A percentile compares a stretch with the other conserved stretches of the same genome.
Conservation (phyloP, 1,284 basidiomycete species). For the Trichosporon coremiiforme region DNA sequence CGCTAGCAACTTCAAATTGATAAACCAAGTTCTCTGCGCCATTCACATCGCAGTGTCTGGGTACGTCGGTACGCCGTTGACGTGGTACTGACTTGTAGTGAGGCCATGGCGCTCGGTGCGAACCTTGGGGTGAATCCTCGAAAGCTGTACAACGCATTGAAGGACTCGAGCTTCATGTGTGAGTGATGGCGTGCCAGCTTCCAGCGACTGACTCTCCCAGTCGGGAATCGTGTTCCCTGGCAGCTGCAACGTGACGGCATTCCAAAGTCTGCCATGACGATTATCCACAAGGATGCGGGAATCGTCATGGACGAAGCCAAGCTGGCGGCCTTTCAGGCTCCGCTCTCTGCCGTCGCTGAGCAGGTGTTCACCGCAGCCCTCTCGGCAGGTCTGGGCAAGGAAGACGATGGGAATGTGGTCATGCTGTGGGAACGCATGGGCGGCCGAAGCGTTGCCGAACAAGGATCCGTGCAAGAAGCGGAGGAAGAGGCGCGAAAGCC, state of each 20-base stretch:
- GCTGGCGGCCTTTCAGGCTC: conserved; percentile 39
- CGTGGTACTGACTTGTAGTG: conserved; percentile 32
- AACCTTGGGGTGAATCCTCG: conserved; percentile 49
- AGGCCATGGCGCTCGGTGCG: conserved; percentile 51
- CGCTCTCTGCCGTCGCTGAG: conserved; percentile 44
- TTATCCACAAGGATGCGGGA: conserved; percentile 49
- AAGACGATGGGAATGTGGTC: conserved; percentile 45
- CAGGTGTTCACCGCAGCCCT: conserved; percentile 42
- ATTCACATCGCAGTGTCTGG: neutral
- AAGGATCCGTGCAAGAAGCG: conserved; percentile 27
- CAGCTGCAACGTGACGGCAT: conserved; percentile 43
- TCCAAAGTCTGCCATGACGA: conserved; percentile 49
- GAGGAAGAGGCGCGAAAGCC: neutral
- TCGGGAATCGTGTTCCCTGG: conserved; percentile 47
- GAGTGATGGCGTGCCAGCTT: conserved; percentile 20
- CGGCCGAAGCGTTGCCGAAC: conserved; percentile 35
- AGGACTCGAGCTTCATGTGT: conserved; percentile 56
- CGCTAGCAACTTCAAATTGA: neutral
- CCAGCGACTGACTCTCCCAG: conserved; percentile 26
- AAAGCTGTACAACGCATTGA: conserved; percentile 42
- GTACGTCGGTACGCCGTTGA: neutral
- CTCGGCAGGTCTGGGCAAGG: conserved; percentile 40
- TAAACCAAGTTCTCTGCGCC: neutral
- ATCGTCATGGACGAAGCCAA: conserved; percentile 52
- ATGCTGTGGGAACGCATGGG: conserved; percentile 49